These are phyloP conservation scores for Crithidia fasciculata DNA, from an alignment of 208 protist species.

Conservation along the genomic window DNA sequence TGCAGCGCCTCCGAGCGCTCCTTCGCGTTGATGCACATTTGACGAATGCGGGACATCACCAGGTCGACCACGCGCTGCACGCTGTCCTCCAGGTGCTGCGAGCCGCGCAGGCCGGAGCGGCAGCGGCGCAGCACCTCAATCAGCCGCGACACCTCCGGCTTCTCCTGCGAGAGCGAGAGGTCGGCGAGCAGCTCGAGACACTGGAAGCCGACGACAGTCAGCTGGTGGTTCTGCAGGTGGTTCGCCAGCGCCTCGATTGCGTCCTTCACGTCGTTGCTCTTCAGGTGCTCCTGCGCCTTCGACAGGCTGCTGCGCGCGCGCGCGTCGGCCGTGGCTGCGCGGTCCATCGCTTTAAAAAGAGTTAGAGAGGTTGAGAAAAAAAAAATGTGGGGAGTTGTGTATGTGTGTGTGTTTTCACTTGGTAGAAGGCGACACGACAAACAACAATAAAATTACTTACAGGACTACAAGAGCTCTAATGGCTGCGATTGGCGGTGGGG, in stretches of 20 bases:
- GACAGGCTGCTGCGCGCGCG: slow-evolving; percentile 50
- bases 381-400: neutral
- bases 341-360: slow-evolving; percentile 10
- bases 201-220: slow-evolving; percentile 44
- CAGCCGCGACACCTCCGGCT: slow-evolving; percentile 25
- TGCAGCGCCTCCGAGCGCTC: slow-evolving; percentile 36
- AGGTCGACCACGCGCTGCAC: slow-evolving; percentile 59
- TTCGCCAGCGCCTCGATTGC: slow-evolving; percentile 54
- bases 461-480: too few species aligned
- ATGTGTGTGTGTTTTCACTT: too few species aligned
- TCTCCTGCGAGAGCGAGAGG: slow-evolving; percentile 53
- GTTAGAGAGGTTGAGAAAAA: neutral
- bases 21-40: slow-evolving; percentile 41
- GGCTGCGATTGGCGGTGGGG: too few species aligned
- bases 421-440: too few species aligned
- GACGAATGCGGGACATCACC: slow-evolving; percentile 47
- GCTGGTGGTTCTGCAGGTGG: slow-evolving; percentile 42
- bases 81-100: slow-evolving; percentile 61
- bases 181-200: slow-evolving; percentile 69
- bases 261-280: slow-evolving; percentile 44
- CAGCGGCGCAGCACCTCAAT: slow-evolving; percentile 37
- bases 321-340: slow-evolving; percentile 43
- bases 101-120: slow-evolving; percentile 51
- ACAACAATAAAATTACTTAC: too few species aligned
- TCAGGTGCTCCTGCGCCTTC: slow-evolving; percentile 63